phyloP scores from a whole-genome alignment of 768 basidiomycete genomes.

The Rhodosporidiobolus sp. region DNA sequence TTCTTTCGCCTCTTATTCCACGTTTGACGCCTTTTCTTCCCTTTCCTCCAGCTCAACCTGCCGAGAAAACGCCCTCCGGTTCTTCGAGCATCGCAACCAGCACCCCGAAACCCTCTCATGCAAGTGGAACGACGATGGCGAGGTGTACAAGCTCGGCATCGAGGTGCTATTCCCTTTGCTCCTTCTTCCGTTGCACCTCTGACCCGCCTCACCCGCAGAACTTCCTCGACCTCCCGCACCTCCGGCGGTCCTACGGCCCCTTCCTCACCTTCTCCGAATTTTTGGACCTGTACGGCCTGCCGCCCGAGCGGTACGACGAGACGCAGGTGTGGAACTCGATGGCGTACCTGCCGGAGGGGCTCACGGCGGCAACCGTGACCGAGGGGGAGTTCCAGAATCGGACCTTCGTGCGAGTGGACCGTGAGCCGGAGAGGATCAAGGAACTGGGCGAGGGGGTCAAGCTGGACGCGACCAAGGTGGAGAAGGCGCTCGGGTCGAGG shows the following conservation, averaged over 20 bases:
- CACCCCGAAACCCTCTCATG: not conserved
- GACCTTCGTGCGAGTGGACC: conserved; percentile 5
- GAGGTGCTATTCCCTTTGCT: not conserved
- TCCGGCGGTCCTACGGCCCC: conserved; percentile 2
- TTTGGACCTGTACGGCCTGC: not conserved
- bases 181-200: not conserved
- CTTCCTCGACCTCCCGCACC: conserved; percentile 12
- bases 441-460: too few relatives aligned
- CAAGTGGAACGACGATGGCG: conserved; percentile 2
- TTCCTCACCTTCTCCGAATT: conserved; percentile 6
- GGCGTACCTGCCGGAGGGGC: not conserved
- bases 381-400: conserved; percentile 2
- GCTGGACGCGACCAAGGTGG: not conserved
- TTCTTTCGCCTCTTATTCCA: too few relatives aligned
- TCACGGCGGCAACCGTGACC: not conserved
- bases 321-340: not conserved
- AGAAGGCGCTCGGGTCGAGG: not conserved
- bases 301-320: not conserved
- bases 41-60: not conserved
- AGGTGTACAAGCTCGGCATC: conserved; percentile 1
- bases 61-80: not conserved
- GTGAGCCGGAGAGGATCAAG: accelerated
- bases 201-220: not conserved
- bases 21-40: not conserved
- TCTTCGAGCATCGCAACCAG: not conserved